These are phyloP conservation scores for Ogataea siamensis DNA, from an alignment of 805 yeast species.

Conservation along the genomic window DNA sequence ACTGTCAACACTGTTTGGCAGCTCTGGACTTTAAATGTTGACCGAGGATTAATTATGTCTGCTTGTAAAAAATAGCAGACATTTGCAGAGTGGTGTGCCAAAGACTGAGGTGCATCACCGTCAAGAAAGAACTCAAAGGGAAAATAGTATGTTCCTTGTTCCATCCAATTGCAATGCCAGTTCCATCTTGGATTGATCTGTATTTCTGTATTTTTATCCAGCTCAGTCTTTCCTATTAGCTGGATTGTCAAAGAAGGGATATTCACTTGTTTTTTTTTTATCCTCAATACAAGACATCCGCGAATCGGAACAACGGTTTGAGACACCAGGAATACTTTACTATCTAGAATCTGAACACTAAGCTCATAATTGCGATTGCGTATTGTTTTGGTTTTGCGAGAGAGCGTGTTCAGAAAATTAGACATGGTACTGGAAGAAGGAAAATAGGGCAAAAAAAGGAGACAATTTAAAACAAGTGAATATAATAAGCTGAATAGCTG, in stretches of 20 bases:
- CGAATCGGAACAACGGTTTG: slow-evolving; percentile 19
- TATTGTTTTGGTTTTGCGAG: background rate
- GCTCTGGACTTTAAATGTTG: slow-evolving; percentile 4
- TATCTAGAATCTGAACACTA: slow-evolving; percentile 10
- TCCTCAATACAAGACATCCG: slow-evolving; percentile 21
- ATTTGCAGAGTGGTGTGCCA: slow-evolving; percentile 22
- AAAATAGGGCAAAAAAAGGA: slow-evolving; percentile 3
- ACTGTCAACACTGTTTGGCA: slow-evolving; percentile 15
- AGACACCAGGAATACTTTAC: slow-evolving; percentile 13
- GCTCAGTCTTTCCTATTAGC: slow-evolving; percentile 16
- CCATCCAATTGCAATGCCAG: slow-evolving; percentile 7
- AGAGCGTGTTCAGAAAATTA: background rate
- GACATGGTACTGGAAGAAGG: slow-evolving; percentile 6
- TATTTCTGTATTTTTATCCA: background rate
- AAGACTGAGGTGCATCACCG: slow-evolving; percentile 25
- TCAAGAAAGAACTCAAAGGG: slow-evolving; percentile 30
- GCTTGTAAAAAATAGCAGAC: slow-evolving; percentile 19
- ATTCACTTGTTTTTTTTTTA: slow-evolving; percentile 17
- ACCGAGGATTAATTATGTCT: background rate
- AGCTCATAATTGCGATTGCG: slow-evolving; percentile 3
- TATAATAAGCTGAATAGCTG: no score
- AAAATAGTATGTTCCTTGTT: slow-evolving; percentile 25
- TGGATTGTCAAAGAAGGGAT: slow-evolving; percentile 14
- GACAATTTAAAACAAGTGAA: background rate
- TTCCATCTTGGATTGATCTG: slow-evolving; percentile 1